These are phyloP conservation scores for Massariosphaeria phaeospora DNA, from an alignment of 495 filamentous ascomycete species.

Conservation along the genomic window DNA sequence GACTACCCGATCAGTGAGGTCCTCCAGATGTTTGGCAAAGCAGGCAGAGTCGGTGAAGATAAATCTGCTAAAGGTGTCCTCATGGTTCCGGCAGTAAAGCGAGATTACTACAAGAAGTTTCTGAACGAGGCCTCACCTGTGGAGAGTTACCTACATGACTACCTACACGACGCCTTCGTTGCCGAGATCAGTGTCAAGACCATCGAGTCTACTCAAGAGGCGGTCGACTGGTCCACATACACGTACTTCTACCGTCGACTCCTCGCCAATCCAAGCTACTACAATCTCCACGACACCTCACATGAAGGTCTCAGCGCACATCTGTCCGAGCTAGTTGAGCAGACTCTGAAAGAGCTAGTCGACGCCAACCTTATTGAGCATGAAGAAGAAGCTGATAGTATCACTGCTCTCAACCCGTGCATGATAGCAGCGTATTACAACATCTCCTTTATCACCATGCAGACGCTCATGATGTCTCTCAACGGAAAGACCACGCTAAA, in stretches of 20 bases:
- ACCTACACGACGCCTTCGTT: slow-evolving; percentile 92
- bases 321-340: slow-evolving; percentile 92
- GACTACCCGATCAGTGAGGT: slow-evolving; percentile 94
- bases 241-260: slow-evolving; percentile 98
- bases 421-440: slow-evolving; percentile 99
- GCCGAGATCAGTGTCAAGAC: slow-evolving; percentile 92
- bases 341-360: slow-evolving; percentile 80
- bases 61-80: slow-evolving; percentile 82
- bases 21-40: slow-evolving; percentile 99
- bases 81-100: slow-evolving; percentile 89
- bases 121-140: slow-evolving; percentile 93
- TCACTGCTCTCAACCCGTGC: slow-evolving; percentile 85
- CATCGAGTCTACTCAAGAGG: slow-evolving; percentile 92
- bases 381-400: slow-evolving; percentile 91
- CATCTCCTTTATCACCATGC: slow-evolving; percentile 98
- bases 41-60: slow-evolving; percentile 70
- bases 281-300: slow-evolving; percentile 80
- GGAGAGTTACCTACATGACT: slow-evolving; percentile 86
- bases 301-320: slow-evolving; percentile 92
- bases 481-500: slow-evolving; percentile 86
- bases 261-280: slow-evolving; percentile 96
- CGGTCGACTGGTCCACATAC: slow-evolving; percentile 96
- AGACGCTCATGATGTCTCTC: slow-evolving; percentile 96
- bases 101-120: slow-evolving; percentile 99
- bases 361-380: slow-evolving; percentile 95